phyloP scores from a whole-genome alignment of 2,329 filamentous ascomycete genomes.

The Trichoderma sp. region DNA sequence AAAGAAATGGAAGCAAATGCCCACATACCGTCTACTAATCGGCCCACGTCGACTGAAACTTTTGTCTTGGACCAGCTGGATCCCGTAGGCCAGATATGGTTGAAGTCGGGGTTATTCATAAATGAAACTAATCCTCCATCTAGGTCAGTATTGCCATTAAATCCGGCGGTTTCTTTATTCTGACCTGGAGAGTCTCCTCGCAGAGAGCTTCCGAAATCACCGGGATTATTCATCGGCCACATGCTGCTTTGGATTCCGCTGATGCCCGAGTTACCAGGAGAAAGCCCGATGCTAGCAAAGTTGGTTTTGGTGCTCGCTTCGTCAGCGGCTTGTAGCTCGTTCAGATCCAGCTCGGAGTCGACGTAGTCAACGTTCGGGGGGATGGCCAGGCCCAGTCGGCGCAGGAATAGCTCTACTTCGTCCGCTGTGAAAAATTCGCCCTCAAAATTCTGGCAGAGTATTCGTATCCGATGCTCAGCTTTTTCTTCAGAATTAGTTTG shows the following conservation, averaged over 20 bases:
- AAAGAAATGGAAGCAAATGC: background rate
- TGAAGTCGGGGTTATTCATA: conserved; percentile 23
- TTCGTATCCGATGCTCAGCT: conserved; percentile 53
- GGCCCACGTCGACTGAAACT: conserved; percentile 43
- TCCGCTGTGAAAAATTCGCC: conserved; percentile 78
- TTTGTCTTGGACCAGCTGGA: conserved; percentile 38
- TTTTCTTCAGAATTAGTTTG: conserved; percentile 47
- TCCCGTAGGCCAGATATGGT: conserved; percentile 19
- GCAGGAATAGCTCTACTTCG: conserved; percentile 76
- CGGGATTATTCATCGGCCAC: conserved; percentile 4
- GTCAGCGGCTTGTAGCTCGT: conserved; percentile 41
- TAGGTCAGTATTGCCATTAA: conserved; percentile 2
- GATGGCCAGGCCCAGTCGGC: conserved; percentile 64
- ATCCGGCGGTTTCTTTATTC: background rate
- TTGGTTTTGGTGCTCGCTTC: conserved; percentile 9
- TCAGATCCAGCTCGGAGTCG: conserved; percentile 58
- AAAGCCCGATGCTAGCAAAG: conserved; percentile 5
- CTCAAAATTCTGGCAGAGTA: conserved; percentile 64
- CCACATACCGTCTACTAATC: conserved; percentile 42
- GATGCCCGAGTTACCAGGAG: background rate
- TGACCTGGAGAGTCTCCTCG: conserved; percentile 13
- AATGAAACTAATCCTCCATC: background rate
- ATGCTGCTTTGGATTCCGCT: background rate
- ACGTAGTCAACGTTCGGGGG: conserved; percentile 64
- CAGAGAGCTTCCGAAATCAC: conserved; percentile 1